These are phyloP conservation scores for Ilex asprella DNA, from an alignment of 257 asterid genomes.

Conservation along the genomic window DNA sequence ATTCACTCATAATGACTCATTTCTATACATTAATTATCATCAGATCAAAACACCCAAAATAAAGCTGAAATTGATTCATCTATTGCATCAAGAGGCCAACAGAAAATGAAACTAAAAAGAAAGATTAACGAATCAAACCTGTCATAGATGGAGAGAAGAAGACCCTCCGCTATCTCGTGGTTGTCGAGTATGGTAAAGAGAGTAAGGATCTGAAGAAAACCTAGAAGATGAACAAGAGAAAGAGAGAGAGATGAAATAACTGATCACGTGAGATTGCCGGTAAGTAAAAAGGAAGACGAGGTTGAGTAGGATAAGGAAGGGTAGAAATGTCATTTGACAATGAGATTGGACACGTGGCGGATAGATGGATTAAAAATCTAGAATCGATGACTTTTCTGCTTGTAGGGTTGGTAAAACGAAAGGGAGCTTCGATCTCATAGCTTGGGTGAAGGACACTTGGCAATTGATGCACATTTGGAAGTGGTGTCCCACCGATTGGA, in stretches of 20 bases:
- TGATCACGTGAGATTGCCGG: slow-evolving; percentile 56
- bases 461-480: too few relatives aligned
- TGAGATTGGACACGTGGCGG: slow-evolving; percentile 43
- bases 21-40: slow-evolving; percentile 2
- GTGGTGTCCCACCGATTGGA: too few relatives aligned
- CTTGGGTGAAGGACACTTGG: too few relatives aligned
- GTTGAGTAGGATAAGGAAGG: slow-evolving; percentile 72
- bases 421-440: too few relatives aligned
- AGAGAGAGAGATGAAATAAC: slow-evolving; percentile 16
- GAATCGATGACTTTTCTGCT: slow-evolving; percentile 20
- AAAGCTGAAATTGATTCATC: neutral
- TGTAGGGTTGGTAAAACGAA: too few relatives aligned
- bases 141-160: slow-evolving; percentile 31
- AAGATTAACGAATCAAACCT: slow-evolving; percentile 30
- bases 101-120: slow-evolving; percentile 2
- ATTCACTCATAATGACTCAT: slow-evolving; percentile 8
- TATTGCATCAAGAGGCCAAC: too few relatives aligned
- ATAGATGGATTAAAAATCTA: slow-evolving; percentile 19
- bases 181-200: too few relatives aligned
- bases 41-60: slow-evolving; percentile 15
- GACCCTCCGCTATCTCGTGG: slow-evolving; percentile 23
- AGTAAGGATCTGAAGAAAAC: slow-evolving; percentile 26
- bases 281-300: slow-evolving; percentile 44
- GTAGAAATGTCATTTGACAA: slow-evolving; percentile 18
- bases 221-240: slow-evolving; percentile 11